Base-by-base conservation (phyloP, 164 flowering plant genomes). In the Magnolia officinalis region DNA sequence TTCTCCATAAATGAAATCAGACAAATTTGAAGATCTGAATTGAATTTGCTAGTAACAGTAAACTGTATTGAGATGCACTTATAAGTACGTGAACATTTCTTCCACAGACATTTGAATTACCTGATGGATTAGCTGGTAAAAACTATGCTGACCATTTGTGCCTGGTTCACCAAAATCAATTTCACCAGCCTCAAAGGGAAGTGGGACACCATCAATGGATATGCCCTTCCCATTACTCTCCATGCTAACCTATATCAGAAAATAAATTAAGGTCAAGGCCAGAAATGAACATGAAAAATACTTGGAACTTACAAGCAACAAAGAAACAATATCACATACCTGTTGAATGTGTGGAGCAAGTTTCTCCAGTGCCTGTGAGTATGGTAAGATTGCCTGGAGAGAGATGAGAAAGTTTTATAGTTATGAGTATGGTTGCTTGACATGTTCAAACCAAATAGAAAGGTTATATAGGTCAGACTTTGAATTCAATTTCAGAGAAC, bases 151-250 rank as follows among this genome's bases (percentile, higher is more conserved):
- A 63, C 98, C 98, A 85, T 96, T 96, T 72, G 99, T 96, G 80
- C 99, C 99, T 21, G 99, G 98, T 85, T 96, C 99, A 77, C 97
- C 99, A 86, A 96, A 96, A 83, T 96, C 99, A 82, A 96, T 96
- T 84, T 96, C 99, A 71, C 99, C 99, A 63, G 97, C 83, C 83
- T 90, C 99, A 86, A 82, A 92, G 20, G 97, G 96, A 82, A 94
- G 98, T 21, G 83, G 89, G 21, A 86, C 84, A 63, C 99, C 99
- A 85, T 96, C 98, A 80, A 96, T 96, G 66, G 99, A 94, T 18
- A 96, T 97, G 21, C 98, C 91, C 80, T 96, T 96, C 31, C 99
- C 99, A 85, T 96, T 94, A 81, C 99, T 96, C 80, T 96, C 99
- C 99, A 96, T 96, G 90, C 99, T 96, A 71, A 96, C 97, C 99